A percentile compares a stretch with the other conserved stretches of the same genome.
These are phyloP conservation scores for Sporisorium scitamineum DNA, from an alignment of 1,284 basidiomycete species.

Conservation along the genomic window DNA sequence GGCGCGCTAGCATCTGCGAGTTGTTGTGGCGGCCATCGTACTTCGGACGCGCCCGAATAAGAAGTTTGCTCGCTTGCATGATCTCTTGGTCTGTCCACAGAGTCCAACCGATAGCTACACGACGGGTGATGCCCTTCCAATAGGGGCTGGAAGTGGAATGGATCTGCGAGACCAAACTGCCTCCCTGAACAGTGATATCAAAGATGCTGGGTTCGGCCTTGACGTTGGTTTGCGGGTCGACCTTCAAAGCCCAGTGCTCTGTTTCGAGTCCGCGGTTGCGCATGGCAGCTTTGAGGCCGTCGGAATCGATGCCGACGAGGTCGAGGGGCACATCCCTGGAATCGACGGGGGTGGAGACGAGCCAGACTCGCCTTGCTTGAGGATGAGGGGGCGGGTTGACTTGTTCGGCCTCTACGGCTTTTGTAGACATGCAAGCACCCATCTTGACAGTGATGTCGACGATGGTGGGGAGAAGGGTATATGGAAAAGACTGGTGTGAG, in stretches of 20 bases:
- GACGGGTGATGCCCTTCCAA: slow-evolving; percentile 32
- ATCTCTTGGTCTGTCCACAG: slow-evolving; percentile 47
- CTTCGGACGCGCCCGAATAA: slow-evolving; percentile 42
- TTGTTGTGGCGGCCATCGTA: slow-evolving; percentile 51
- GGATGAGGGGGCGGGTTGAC: slow-evolving; percentile 34
- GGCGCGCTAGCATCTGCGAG: slow-evolving; percentile 33
- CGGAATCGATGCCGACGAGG: slow-evolving; percentile 43
- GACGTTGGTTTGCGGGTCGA: slow-evolving; percentile 19
- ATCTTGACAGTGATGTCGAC: slow-evolving; percentile 20
- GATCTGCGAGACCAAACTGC: slow-evolving; percentile 22
- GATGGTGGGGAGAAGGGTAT: not conserved
- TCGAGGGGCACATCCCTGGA: slow-evolving; percentile 30
- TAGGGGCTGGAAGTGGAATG: slow-evolving; percentile 30
- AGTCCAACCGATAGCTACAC: slow-evolving; percentile 43
- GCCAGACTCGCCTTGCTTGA: slow-evolving; percentile 36
- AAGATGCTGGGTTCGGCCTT: slow-evolving; percentile 34
- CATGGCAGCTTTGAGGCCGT: slow-evolving; percentile 45
- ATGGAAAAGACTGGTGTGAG: not conserved
- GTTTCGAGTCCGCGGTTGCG: slow-evolving; percentile 47
- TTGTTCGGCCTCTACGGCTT: slow-evolving; percentile 14
- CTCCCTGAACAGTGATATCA: slow-evolving; percentile 39
- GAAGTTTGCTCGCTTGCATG: slow-evolving; percentile 24
- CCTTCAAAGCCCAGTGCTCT: slow-evolving; percentile 52
- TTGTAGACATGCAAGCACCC: slow-evolving; percentile 58
- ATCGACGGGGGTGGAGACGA: slow-evolving; percentile 40